phyloP scores from a whole-genome alignment of 2,329 filamentous ascomycete genomes.

The Venturia nashicola region DNA sequence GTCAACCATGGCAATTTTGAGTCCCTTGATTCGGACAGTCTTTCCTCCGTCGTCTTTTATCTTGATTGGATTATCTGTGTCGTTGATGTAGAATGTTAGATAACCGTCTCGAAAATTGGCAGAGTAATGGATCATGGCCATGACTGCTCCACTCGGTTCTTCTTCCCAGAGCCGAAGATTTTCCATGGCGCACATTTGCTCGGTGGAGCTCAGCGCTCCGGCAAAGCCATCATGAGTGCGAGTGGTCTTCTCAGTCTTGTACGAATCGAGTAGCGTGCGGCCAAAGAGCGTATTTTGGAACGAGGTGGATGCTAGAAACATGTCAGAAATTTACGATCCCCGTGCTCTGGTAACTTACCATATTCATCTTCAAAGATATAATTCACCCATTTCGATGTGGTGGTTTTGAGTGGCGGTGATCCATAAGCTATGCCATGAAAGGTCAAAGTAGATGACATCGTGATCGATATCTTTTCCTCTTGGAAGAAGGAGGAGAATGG shows the following conservation, averaged over 20 bases:
- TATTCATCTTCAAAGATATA: slow-evolving; percentile 27
- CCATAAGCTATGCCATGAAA: slow-evolving; percentile 28
- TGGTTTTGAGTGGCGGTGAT: slow-evolving; percentile 19
- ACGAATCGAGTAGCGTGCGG: slow-evolving; percentile 29
- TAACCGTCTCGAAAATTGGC: slow-evolving; percentile 32
- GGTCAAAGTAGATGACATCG: slow-evolving; percentile 24
- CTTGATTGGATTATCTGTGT: slow-evolving; percentile 22
- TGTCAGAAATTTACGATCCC: neutral
- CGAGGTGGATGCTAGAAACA: slow-evolving; percentile 18
- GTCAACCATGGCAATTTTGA: slow-evolving; percentile 15
- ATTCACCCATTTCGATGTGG: slow-evolving; percentile 32
- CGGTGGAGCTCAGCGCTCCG: slow-evolving; percentile 30
- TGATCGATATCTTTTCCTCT: slow-evolving; percentile 30
- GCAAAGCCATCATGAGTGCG: slow-evolving; percentile 32
- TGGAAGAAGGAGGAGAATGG: slow-evolving; percentile 34
- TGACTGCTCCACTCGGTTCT: slow-evolving; percentile 27
- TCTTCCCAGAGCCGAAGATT: slow-evolving; percentile 35
- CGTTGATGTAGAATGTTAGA: slow-evolving; percentile 33
- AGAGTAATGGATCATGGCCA: slow-evolving; percentile 32
- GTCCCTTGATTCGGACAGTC: slow-evolving; percentile 30
- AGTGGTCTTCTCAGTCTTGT: slow-evolving; percentile 30
- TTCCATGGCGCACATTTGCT: slow-evolving; percentile 37
- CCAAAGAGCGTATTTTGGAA: slow-evolving; percentile 37
- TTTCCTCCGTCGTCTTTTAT: slow-evolving; percentile 28
- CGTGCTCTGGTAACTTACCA: slow-evolving; percentile 13